These are phyloP conservation scores for Globisporangium acanthophoron DNA, from an alignment of 352 stramenopile genomes.

Conservation along the genomic window DNA sequence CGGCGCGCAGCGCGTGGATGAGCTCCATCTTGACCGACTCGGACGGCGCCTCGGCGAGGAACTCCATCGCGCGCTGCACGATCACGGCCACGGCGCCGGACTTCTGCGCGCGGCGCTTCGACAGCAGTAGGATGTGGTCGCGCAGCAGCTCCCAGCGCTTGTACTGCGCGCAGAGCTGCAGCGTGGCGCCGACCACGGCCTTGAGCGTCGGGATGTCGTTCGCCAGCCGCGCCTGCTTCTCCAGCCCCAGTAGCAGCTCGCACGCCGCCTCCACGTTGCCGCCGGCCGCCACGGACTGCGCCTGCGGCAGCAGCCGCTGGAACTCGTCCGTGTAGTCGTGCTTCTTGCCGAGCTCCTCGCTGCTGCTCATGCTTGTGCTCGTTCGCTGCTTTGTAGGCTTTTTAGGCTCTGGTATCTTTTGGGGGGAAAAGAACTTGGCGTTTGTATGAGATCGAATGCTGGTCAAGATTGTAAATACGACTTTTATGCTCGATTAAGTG, in stretches of 20 bases:
- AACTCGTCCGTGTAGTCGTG: slow-evolving; percentile 60
- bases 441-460: no score
- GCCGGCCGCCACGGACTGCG: slow-evolving; percentile 47
- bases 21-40: slow-evolving; percentile 89
- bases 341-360: slow-evolving; percentile 80
- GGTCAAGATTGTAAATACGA: no score
- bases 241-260: slow-evolving; percentile 79
- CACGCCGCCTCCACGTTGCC: slow-evolving; percentile 81
- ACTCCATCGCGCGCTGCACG: slow-evolving; percentile 83
- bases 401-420: no score
- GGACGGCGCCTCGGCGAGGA: slow-evolving; percentile 63
- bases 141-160: slow-evolving; percentile 90
- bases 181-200: slow-evolving; percentile 60
- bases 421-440: no score
- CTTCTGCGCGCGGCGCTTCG: slow-evolving; percentile 88
- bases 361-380: slow-evolving; percentile 34
- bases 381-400: no score
- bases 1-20: slow-evolving; percentile 91
- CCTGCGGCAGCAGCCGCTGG: slow-evolving; percentile 61
- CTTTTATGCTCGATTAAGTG: no score
- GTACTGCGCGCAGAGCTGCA: slow-evolving; percentile 73
- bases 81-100: slow-evolving; percentile 80
- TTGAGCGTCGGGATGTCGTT: slow-evolving; percentile 87
- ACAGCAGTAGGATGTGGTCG: slow-evolving; percentile 76
- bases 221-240: slow-evolving; percentile 77